Percentiles rank a stretch among this genome's conserved stretches.
Evolutionary conservation across 2,329 filamentous ascomycete genomes (phyloP).

Genomic region (Beauveria sp.): DNA sequence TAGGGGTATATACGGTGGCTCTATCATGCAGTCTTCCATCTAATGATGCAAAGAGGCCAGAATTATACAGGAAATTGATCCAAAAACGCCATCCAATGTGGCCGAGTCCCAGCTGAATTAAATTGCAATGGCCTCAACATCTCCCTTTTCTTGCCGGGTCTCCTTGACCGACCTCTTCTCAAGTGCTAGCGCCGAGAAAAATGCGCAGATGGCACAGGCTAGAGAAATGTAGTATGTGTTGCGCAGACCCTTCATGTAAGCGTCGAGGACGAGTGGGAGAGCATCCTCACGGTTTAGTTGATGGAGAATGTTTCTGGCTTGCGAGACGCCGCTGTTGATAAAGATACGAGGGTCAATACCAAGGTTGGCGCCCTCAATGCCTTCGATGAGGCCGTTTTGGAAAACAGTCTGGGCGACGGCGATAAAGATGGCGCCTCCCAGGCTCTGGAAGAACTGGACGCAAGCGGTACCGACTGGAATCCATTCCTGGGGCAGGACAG

Average conservation of each 20-base stretch:
- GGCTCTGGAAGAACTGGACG: constrained; percentile 36
- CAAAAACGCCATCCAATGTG: neutral
- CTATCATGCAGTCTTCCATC: neutral
- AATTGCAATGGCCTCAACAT: constrained; percentile 19
- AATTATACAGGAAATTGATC: neutral
- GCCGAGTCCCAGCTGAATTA: neutral
- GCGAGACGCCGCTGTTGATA: constrained; percentile 45
- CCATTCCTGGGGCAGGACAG: constrained; percentile 31
- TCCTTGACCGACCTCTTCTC: constrained; percentile 49
- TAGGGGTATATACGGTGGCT: neutral
- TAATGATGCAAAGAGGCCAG: neutral
- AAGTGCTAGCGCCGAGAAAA: constrained; percentile 36
- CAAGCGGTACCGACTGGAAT: constrained; percentile 35
- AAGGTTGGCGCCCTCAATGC: constrained; percentile 38
- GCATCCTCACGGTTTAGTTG: constrained; percentile 33
- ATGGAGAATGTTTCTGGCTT: constrained; percentile 38
- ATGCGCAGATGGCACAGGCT: constrained; percentile 38
- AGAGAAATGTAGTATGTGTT: constrained; percentile 46
- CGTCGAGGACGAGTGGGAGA: constrained; percentile 35
- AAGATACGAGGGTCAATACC: constrained; percentile 40
- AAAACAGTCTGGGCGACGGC: constrained; percentile 60
- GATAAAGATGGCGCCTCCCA: constrained; percentile 39
- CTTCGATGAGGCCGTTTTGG: constrained; percentile 51
- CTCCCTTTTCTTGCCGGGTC: constrained; percentile 22
- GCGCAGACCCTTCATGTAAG: constrained; percentile 43